Evolutionary conservation across 495 filamentous ascomycete species (phyloP).

Genomic region (Xylona heveae): DNA sequence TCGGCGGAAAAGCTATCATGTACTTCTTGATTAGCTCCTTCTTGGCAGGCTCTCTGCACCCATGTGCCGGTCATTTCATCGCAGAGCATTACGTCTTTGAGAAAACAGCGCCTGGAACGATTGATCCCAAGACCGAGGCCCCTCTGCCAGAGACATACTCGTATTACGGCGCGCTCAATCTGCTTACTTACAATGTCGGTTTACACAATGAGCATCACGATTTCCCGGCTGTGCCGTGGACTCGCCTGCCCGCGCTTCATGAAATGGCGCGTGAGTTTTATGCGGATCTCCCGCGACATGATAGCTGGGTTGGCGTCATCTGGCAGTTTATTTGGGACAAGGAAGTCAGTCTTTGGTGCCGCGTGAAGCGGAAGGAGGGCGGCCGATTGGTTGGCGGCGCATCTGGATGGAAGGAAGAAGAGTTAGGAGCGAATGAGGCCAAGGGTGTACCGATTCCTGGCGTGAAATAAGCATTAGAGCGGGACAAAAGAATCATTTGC

Average conservation of each 20-base stretch:
- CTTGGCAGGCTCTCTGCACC: conserved; percentile 82
- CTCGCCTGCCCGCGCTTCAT: conserved; percentile 49
- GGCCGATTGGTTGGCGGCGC: conserved; percentile 38
- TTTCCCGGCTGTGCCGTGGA: conserved; percentile 95
- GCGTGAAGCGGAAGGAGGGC: conserved; percentile 79
- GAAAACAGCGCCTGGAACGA: conserved; percentile 32
- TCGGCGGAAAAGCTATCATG: conserved; percentile 30
- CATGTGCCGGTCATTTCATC: conserved; percentile 95
- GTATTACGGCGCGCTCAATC: conserved; percentile 87
- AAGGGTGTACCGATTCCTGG: conserved; percentile 1
- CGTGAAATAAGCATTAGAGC: conserved; percentile 3
- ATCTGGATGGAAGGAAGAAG: conserved; percentile 22
- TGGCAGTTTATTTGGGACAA: conserved; percentile 89
- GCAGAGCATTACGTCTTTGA: conserved; percentile 98
- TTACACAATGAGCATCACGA: conserved; percentile 98
- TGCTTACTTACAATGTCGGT: conserved; percentile 90
- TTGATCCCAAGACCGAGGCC: conserved; percentile 25
- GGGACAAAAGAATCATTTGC: too few relatives aligned
- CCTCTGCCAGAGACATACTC: conserved; percentile 80
- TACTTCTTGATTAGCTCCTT: conserved; percentile 81
- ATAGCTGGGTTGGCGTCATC: conserved; percentile 80
- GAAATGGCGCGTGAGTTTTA: conserved; percentile 86
- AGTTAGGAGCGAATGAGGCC: conserved; percentile 22
- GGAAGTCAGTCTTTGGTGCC: conserved; percentile 69
- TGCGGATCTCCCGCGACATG: conserved; percentile 62